Percentiles rank a stretch among this genome's conserved stretches.
These are phyloP conservation scores for Starmerella tilneyi DNA, from an alignment of 805 yeast species.

Conservation along the genomic window DNA sequence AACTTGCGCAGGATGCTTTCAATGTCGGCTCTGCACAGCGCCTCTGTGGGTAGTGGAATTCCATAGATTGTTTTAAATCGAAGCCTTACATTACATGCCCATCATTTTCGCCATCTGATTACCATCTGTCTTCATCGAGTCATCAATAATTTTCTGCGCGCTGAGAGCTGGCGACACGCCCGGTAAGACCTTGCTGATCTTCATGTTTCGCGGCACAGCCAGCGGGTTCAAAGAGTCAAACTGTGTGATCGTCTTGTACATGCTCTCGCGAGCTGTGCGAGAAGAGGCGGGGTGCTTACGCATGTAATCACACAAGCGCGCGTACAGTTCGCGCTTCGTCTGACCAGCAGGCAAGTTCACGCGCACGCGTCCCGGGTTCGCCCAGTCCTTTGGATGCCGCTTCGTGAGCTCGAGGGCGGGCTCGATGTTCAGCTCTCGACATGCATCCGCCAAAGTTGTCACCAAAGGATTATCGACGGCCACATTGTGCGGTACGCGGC, in stretches of 20 bases:
- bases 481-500: constrained; percentile 57
- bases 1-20: too few relatives aligned
- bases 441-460: constrained; percentile 66
- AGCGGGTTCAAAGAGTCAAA: constrained; percentile 36
- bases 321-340: constrained; percentile 54
- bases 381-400: constrained; percentile 91
- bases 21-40: too few relatives aligned
- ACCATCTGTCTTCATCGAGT: constrained; percentile 18
- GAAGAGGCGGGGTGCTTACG: constrained; percentile 59
- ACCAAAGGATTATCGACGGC: constrained; percentile 88
- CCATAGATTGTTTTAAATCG: not conserved
- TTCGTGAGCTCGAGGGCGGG: constrained; percentile 50
- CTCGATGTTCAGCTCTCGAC: constrained; percentile 32
- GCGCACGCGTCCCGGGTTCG: constrained; percentile 93
- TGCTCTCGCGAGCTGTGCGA: constrained; percentile 37
- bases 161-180: constrained; percentile 66
- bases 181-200: constrained; percentile 83
- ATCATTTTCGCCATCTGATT: constrained; percentile 19
- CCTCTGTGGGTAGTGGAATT: too few relatives aligned
- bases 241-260: constrained; percentile 24
- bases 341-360: constrained; percentile 44
- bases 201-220: constrained; percentile 77
- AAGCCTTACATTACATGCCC: constrained; percentile 12
- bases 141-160: constrained; percentile 70
- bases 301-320: constrained; percentile 51